Evolutionary conservation across 2,329 filamentous ascomycete species (phyloP).

Genomic region (Aureobasidium pullulans): DNA sequence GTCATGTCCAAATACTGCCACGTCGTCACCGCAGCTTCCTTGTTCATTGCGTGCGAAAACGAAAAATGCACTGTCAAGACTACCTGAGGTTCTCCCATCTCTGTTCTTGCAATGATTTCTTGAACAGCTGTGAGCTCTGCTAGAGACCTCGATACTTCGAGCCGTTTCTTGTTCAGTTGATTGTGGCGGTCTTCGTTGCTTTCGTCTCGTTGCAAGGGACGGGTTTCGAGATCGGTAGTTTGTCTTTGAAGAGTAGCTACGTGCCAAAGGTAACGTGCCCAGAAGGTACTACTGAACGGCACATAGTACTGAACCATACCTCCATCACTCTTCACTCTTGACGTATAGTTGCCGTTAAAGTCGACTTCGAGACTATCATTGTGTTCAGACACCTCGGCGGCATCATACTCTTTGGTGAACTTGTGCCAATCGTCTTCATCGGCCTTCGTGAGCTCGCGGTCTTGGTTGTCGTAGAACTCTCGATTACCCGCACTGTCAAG

Average conservation of each 20-base stretch:
- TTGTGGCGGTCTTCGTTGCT: conserved; percentile 16
- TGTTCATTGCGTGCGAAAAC: conserved; percentile 26
- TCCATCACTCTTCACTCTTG: conserved; percentile 19
- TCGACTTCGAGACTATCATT: conserved; percentile 21
- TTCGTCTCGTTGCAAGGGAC: conserved; percentile 17
- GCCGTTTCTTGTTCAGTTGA: conserved; percentile 13
- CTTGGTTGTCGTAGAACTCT: not conserved
- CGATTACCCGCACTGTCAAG: not conserved
- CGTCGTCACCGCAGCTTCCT: conserved; percentile 26
- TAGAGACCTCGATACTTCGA: conserved; percentile 27
- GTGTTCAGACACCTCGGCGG: conserved; percentile 15
- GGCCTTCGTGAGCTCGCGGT: not conserved
- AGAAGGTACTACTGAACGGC: conserved; percentile 38
- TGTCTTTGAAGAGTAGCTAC: conserved; percentile 19
- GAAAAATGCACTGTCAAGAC: conserved; percentile 33
- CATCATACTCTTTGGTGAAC: conserved; percentile 19
- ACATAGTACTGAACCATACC: conserved; percentile 21
- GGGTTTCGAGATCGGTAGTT: conserved; percentile 19
- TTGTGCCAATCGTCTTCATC: not conserved
- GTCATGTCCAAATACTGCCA: conserved; percentile 25
- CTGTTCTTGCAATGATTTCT: conserved; percentile 32
- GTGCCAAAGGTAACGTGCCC: conserved; percentile 31
- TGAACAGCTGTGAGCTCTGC: conserved; percentile 34
- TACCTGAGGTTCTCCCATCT: conserved; percentile 22
- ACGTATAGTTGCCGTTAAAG: conserved; percentile 16